Conservation (phyloP, 2,329 filamentous ascomycete species). For the Verticillium alfalfae region DNA sequence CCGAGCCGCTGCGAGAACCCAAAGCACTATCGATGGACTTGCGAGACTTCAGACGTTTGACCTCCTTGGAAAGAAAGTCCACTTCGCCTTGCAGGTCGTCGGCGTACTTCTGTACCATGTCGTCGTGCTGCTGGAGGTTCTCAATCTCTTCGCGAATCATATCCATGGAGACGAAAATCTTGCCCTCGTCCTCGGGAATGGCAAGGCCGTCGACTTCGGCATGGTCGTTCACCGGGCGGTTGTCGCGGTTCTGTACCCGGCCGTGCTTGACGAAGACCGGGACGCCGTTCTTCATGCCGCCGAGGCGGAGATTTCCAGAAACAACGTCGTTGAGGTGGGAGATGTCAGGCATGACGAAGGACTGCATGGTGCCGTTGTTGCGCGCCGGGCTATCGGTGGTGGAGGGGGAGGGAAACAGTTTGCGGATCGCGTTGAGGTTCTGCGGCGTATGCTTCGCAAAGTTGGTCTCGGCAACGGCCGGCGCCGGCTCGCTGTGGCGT, state of each 20-base stretch:
- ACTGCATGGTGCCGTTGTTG: constrained; percentile 38
- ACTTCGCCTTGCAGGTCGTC: constrained; percentile 47
- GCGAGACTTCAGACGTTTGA: constrained; percentile 35
- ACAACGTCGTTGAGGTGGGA: constrained; percentile 53
- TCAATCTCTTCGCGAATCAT: constrained; percentile 55
- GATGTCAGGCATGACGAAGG: constrained; percentile 50
- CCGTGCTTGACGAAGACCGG: constrained; percentile 52
- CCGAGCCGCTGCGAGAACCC: constrained; percentile 26
- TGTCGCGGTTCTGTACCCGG: constrained; percentile 38
- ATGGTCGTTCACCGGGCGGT: constrained; percentile 30
- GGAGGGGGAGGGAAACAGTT: constrained; percentile 21
- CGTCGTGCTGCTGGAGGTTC: constrained; percentile 50
- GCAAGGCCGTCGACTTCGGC: constrained; percentile 44
- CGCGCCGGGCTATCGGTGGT: constrained; percentile 25
- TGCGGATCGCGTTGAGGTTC: constrained; percentile 11
- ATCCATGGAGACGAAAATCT: constrained; percentile 56
- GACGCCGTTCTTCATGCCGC: constrained; percentile 45
- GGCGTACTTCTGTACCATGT: constrained; percentile 49
- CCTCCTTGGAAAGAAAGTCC: constrained; percentile 40
- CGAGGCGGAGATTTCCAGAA: constrained; percentile 47
- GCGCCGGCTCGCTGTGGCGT: not conserved
- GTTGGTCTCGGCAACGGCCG: not conserved
- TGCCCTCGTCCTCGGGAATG: constrained; percentile 48
- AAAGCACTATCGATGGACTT: constrained; percentile 33
- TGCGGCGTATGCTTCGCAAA: constrained; percentile 8